Base-by-base conservation (phyloP, 1,284 basidiomycete genomes). In the Pascua sp. region DNA sequence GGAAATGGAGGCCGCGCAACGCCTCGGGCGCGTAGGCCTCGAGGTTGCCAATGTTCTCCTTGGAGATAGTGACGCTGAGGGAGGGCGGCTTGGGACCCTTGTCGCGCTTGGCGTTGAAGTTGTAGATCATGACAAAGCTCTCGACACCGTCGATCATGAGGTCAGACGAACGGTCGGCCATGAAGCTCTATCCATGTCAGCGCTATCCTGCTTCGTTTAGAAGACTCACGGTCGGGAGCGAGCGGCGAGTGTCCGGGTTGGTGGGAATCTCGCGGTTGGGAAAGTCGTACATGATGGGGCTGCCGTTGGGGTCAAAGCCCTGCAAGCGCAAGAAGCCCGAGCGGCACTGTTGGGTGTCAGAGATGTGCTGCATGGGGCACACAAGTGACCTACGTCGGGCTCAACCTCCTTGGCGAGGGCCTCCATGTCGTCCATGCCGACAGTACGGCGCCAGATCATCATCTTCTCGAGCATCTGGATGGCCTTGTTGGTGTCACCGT, bases 161-260 rank as follows among this genome's bases (percentile, higher is more conserved):
- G 59, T 75, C 73, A n/a, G 62, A 61, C 0, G 71, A 67, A 36
- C 73, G 59, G 47, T 75, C 73, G 17, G 72, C 50, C 62, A 73
- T 66, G 56, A 69, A 73, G 17, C 72, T 56, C 71, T 71, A 43
- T 7, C 24, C 24, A 32, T 32, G 24, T 32, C 24, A 32, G 24
- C 7, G 4, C 24, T 7, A 32, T 32, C 24, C 24, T 32, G 24
- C 24, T 7, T 32, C 24, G 24, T 32, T 32, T 32, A 32, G 24
- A 32, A 32, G 24, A 32, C 24, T 32, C 24, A 32, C 24, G 24
- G 24, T 32, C 24, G 24, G 24, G 24, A 32, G 13, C 1, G 24
- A 32, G 24, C 24, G 24, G 47, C 47, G 45, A 47, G 45, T 36
- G 10, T 17, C 32, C 1, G 68, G 64, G 2, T 58, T 63, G 11